Percentiles rank a stretch among this genome's conserved stretches.
Evolutionary conservation across 805 yeast species (phyloP).

Genomic region (Yamadazyma laniorum): DNA sequence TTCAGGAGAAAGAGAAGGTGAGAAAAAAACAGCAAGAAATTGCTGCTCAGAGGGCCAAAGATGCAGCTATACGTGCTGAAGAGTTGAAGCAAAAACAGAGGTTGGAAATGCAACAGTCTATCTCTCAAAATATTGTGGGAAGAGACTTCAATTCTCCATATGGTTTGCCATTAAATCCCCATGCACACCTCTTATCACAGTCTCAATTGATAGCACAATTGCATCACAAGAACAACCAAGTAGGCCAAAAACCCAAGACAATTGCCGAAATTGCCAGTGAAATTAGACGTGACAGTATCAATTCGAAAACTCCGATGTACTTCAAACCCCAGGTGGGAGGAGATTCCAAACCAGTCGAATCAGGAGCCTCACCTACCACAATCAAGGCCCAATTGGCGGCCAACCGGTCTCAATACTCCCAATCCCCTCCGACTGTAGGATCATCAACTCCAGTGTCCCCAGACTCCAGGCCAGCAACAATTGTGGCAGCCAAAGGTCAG

Average conservation of each 20-base stretch:
- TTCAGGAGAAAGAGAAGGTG: slow-evolving; percentile 75
- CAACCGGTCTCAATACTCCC: slow-evolving; percentile 31
- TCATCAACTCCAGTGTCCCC: slow-evolving; percentile 10
- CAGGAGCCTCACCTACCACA: slow-evolving; percentile 13
- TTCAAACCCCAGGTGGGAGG: slow-evolving; percentile 26
- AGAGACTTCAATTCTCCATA: slow-evolving; percentile 26
- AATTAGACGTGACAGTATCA: slow-evolving; percentile 31
- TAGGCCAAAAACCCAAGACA: slow-evolving; percentile 34
- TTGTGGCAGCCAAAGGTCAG: background rate
- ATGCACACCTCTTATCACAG: slow-evolving; percentile 15
- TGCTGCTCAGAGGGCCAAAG: slow-evolving; percentile 58
- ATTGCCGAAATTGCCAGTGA: slow-evolving; percentile 45
- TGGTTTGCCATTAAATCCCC: slow-evolving; percentile 19
- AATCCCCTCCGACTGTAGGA: slow-evolving; percentile 18
- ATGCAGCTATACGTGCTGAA: slow-evolving; percentile 51
- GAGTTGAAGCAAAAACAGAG: slow-evolving; percentile 49
- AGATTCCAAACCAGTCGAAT: slow-evolving; percentile 1
- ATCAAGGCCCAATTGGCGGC: slow-evolving; percentile 50
- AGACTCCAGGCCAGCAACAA: background rate
- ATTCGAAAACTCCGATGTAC: slow-evolving; percentile 32
- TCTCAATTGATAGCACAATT: slow-evolving; percentile 21
- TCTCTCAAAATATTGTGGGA: slow-evolving; percentile 23
- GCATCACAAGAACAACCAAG: slow-evolving; percentile 16
- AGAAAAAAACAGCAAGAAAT: slow-evolving; percentile 62
- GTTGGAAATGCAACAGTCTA: slow-evolving; percentile 27